Evolutionary conservation across 2,329 filamentous ascomycete species (phyloP).

Genomic region (Blastomyces silverae): DNA sequence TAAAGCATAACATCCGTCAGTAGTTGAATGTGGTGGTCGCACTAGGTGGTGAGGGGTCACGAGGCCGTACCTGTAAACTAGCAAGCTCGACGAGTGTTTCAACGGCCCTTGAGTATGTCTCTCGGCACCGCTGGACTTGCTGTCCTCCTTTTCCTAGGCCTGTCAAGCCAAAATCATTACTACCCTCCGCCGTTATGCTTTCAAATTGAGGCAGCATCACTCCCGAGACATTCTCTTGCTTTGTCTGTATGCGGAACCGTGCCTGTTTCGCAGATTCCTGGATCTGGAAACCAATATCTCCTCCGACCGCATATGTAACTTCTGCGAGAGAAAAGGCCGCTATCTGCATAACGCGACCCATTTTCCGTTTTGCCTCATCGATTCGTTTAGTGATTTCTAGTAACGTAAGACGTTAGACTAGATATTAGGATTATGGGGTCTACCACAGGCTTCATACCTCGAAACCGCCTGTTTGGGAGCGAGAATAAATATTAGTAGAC

Average conservation of each 20-base stretch:
- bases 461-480: constrained; percentile 61
- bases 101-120: constrained; percentile 92
- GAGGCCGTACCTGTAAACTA: constrained; percentile 64
- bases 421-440: not conserved
- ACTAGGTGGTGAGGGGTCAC: not conserved
- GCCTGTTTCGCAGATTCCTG: constrained; percentile 92
- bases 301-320: constrained; percentile 93
- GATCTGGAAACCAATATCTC: constrained; percentile 93
- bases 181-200: constrained; percentile 78
- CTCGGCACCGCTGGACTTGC: constrained; percentile 88
- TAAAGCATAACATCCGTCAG: constrained; percentile 19
- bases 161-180: constrained; percentile 93
- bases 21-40: not conserved
- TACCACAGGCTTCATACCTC: constrained; percentile 53
- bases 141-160: constrained; percentile 95
- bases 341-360: constrained; percentile 99
- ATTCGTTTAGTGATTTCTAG: constrained; percentile 92
- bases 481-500: constrained; percentile 20
- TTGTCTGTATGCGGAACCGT: constrained; percentile 85
- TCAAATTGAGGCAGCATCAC: constrained; percentile 92
- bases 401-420: constrained; percentile 21
- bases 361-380: constrained; percentile 98
- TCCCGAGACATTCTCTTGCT: constrained; percentile 97
- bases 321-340: constrained; percentile 95
- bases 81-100: constrained; percentile 93